A percentile compares a stretch with the other conserved stretches of the same genome.
Evolutionary conservation across 2,329 filamentous ascomycete genomes (phyloP).

Genomic region (Penicillium sp.): DNA sequence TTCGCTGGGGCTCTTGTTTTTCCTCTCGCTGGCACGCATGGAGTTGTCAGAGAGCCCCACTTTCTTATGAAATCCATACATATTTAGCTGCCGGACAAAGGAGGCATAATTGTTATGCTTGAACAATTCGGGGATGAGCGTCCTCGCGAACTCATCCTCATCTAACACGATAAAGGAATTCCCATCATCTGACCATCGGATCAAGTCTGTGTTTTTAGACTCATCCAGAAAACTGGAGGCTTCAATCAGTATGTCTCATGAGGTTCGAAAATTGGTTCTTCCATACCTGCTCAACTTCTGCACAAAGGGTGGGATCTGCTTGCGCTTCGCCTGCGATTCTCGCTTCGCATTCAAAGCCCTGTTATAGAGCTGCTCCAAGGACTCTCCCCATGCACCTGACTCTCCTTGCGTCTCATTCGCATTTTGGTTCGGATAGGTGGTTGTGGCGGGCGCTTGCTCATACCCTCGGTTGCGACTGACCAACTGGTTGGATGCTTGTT

Average conservation of each 20-base stretch:
- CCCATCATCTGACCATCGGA: slow-evolving; percentile 93
- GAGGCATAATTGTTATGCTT: slow-evolving; percentile 76
- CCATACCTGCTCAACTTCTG: slow-evolving; percentile 91
- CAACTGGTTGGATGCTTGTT: slow-evolving; percentile 34
- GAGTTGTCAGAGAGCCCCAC: slow-evolving; percentile 92
- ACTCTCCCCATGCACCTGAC: slow-evolving; percentile 50
- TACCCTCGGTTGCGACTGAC: slow-evolving; percentile 36
- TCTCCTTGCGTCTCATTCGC: slow-evolving; percentile 19
- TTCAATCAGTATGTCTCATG: background rate
- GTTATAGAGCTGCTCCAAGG: slow-evolving; percentile 71
- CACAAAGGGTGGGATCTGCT: slow-evolving; percentile 95
- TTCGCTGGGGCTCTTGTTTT: slow-evolving; percentile 96
- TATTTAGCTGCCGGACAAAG: slow-evolving; percentile 65
- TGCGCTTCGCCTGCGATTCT: slow-evolving; percentile 82
- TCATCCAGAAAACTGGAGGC: slow-evolving; percentile 80
- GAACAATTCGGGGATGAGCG: slow-evolving; percentile 67
- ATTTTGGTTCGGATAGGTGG: slow-evolving; percentile 28
- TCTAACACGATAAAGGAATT: slow-evolving; percentile 95
- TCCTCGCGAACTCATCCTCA: slow-evolving; percentile 80
- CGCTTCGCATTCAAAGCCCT: slow-evolving; percentile 75
- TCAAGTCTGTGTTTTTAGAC: slow-evolving; percentile 85
- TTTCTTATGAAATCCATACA: slow-evolving; percentile 62
- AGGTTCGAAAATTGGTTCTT: background rate
- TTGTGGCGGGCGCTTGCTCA: slow-evolving; percentile 32
- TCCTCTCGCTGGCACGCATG: slow-evolving; percentile 93